Conservation (phyloP, 2,329 filamentous ascomycete species). For the Amauroascus verrucosus region DNA sequence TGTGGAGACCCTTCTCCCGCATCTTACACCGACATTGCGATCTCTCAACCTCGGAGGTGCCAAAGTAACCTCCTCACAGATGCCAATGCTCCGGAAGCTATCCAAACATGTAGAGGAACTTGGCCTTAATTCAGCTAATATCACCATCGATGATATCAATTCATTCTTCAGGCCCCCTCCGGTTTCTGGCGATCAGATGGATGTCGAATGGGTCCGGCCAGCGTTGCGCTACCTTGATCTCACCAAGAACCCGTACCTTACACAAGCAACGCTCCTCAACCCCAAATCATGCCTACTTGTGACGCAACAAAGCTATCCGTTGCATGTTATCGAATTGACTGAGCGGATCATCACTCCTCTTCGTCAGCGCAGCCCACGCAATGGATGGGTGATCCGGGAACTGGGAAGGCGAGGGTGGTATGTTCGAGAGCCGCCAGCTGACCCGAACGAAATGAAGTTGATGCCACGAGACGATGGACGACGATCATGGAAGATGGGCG, state of each 20-base stretch:
- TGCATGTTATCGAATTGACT: slow-evolving; percentile 66
- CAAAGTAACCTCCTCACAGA: slow-evolving; percentile 55
- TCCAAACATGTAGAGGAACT: slow-evolving; percentile 68
- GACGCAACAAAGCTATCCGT: slow-evolving; percentile 50
- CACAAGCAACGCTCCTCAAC: slow-evolving; percentile 49
- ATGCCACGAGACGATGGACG: slow-evolving; percentile 44
- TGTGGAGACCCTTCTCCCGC: slow-evolving; percentile 53
- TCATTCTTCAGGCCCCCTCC: slow-evolving; percentile 40
- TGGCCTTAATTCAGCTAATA: slow-evolving; percentile 55
- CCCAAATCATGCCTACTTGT: slow-evolving; percentile 49
- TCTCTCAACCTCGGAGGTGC: slow-evolving; percentile 69
- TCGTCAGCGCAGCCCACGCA: slow-evolving; percentile 52
- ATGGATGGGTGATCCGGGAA: slow-evolving; percentile 63
- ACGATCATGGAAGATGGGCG: slow-evolving; percentile 72
- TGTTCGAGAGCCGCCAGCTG: slow-evolving; percentile 38
- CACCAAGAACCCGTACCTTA: slow-evolving; percentile 53
- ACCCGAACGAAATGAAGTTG: slow-evolving; percentile 21
- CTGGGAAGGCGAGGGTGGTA: slow-evolving; percentile 59
- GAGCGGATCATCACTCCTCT: slow-evolving; percentile 57
- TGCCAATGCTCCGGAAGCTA: slow-evolving; percentile 53
- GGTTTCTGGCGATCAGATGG: slow-evolving; percentile 18
- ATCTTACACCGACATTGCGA: slow-evolving; percentile 49
- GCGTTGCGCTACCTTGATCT: slow-evolving; percentile 66
- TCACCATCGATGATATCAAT: slow-evolving; percentile 57
- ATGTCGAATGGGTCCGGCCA: slow-evolving; percentile 44